Evolutionary conservation across 495 filamentous ascomycete genomes (phyloP), one percentile per base, ranked within the genome.

Genomic region (Hypoxylon fragiforme): DNA sequence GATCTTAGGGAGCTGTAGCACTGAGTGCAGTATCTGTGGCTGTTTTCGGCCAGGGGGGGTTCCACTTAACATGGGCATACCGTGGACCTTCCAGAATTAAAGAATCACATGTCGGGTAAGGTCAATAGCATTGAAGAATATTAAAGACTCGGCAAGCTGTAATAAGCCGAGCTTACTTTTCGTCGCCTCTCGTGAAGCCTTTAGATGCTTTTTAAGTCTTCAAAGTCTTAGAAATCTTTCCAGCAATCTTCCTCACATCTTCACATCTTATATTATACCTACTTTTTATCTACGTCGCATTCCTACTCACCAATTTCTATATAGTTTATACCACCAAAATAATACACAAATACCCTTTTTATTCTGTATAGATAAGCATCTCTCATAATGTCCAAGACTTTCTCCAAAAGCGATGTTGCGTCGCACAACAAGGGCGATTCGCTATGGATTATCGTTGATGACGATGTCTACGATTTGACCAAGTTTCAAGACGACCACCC

Each of bases 401-500:
- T 96, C 72, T 85, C 83, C 49, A 81, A 85, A 52, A 80, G 80
- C 69, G 92, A 97, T 63, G 91, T 99, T 26, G 85, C 91, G 57
- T 83, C 89, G 71, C 90, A 99, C 70, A 94, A 87, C 77, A 96
- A 90, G 72, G 70, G 84, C 36, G 85, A 91, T 60, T 87, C 84
- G 57, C 79, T 97, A 43, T 97, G 86, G 83, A 86, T 99, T 63
- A 80, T 95, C 39, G 82, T 99, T 45, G 95, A 97, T 59, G 89
- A 91, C 53, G 92, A 97, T 70, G 95, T 97, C 38, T 99, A 96
- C 66, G 94, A 99, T 70, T 69, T 99, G 57, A 94, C 91, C 56
- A 90, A 89, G 65, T 96, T 96, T 65, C 89, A 94, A 71, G 86
- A 95, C 48, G 91, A 97, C 59, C 91, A 96, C 71, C 92, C 90